Evolutionary conservation across 345 rosid genomes (phyloP), one percentile per base, ranked within the genome.

Genomic region (Acer saccharum): DNA sequence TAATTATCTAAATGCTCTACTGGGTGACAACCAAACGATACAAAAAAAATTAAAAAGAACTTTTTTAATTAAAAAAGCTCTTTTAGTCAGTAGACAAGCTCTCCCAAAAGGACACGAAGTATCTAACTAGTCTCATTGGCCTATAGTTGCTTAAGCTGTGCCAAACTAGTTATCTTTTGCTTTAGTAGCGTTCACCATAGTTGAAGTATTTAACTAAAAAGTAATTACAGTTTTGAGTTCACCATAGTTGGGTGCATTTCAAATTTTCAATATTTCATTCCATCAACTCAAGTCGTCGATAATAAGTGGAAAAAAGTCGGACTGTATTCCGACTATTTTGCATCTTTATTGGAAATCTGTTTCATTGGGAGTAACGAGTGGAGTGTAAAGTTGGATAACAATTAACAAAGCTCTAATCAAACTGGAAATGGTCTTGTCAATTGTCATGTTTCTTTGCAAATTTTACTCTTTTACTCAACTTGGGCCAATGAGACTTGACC

Each of bases 361-460:
- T 11, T 44, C 29, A 32, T 16, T 18, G 23, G 74, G 46, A 54
- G 65, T 21, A 0, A 58, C n/a, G 11, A 14, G 68, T 41, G 76
- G 76, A 21, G 55, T 43, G 57, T 61, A 23, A 44, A 61, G 14
- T 57, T 60, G 68, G 68, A 35, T 61, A 39, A 43, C n/a, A n/a
- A n/a, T n/a, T n/a, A n/a, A n/a, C 16, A 11, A 46, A 44, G 55
- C 39, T 68, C 39, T 68, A 44, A 21, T 11, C 12, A 57, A 57
- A 32, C 75, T 52, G 16, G 23, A 17, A 72, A 72, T 11, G 17
- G 50, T 57, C 65, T 35, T 46, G 77, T 43, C 60, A 25, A 25
- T 32, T 46, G 76, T 14, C 58, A 25, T 62, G 39, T 62, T 23
- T 62, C 43, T 62, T 57, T 21, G 66, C 14, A 21, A 57, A 14